phyloP scores from a whole-genome alignment of 768 basidiomycete species.

The Cystobasidiopsis lactophilus region DNA sequence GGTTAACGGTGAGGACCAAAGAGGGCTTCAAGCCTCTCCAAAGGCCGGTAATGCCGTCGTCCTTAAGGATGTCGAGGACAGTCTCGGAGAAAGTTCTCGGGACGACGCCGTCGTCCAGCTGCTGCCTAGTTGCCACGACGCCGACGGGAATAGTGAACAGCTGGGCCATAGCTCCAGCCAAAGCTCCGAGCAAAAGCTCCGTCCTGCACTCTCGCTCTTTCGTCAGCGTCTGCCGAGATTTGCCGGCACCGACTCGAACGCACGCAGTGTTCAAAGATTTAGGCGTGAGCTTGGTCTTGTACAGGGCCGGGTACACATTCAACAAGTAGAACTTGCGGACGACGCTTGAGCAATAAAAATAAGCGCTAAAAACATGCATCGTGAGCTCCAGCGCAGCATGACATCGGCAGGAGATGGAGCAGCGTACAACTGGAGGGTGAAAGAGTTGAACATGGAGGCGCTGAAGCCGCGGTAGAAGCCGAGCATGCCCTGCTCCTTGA shows the following conservation, averaged over 20 bases:
- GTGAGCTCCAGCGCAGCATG: background rate
- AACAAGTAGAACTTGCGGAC: slow-evolving; percentile 64
- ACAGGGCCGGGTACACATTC: slow-evolving; percentile 41
- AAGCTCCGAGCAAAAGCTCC: slow-evolving; percentile 69
- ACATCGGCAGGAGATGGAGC: background rate
- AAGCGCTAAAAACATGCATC: slow-evolving; percentile 32
- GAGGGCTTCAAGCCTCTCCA: slow-evolving; percentile 88
- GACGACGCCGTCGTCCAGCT: slow-evolving; percentile 36
- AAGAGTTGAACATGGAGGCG: slow-evolving; percentile 95
- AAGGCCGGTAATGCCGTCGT: slow-evolving; percentile 53
- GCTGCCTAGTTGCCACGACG: slow-evolving; percentile 92
- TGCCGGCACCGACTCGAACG: background rate
- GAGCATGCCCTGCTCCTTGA: slow-evolving; percentile 53
- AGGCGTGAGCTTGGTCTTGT: slow-evolving; percentile 26
- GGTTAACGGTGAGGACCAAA: slow-evolving; percentile 86
- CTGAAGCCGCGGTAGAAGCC: slow-evolving; percentile 81
- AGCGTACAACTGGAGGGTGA: slow-evolving; percentile 64
- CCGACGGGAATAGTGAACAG: slow-evolving; percentile 96
- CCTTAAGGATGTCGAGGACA: slow-evolving; percentile 62
- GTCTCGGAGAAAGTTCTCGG: slow-evolving; percentile 49
- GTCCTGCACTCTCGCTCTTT: too few species aligned
- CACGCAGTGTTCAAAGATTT: slow-evolving; percentile 16
- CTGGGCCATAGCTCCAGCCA: slow-evolving; percentile 83
- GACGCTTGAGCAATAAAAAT: slow-evolving; percentile 96
- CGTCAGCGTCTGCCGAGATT: slow-evolving; percentile 8